Percentiles rank a stretch among this genome's conserved stretches.
Evolutionary conservation across 1,139 yeast genomes (phyloP).

Genomic region (Pichiaceae sp.): DNA sequence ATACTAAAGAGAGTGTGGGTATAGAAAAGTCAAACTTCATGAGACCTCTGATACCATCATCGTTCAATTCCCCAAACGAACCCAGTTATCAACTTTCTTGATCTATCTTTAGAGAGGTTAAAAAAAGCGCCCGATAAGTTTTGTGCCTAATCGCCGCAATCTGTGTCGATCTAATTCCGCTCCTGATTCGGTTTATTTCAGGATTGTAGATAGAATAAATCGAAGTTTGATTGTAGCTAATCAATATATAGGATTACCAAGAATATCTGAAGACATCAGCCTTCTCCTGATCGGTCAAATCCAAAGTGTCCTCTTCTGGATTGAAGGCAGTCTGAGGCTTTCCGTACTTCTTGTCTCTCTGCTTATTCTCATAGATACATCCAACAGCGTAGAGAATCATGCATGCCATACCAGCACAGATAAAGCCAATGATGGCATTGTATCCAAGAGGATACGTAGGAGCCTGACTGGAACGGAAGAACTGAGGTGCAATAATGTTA

Average conservation of each 20-base stretch:
- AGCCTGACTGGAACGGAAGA: slow-evolving; percentile 32
- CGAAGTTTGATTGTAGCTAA: no score
- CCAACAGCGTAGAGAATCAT: slow-evolving; percentile 6
- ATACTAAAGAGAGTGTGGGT: no score
- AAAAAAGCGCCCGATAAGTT: no score
- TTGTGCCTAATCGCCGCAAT: not conserved
- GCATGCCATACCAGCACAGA: slow-evolving; percentile 5
- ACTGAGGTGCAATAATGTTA: slow-evolving; percentile 62
- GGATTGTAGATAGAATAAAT: no score
- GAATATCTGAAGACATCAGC: no score
- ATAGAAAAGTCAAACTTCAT: no score
- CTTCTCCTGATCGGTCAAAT: slow-evolving; percentile 39
- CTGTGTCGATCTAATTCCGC: no score
- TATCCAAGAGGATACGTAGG: slow-evolving; percentile 32
- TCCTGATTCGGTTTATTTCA: no score
- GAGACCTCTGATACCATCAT: not conserved
- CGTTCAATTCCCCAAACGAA: not conserved
- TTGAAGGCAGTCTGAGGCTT: not conserved
- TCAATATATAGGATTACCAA: no score
- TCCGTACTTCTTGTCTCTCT: slow-evolving; percentile 18
- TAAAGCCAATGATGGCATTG: slow-evolving; percentile 11
- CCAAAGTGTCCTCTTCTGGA: slow-evolving; percentile 11
- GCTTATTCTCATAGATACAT: slow-evolving; percentile 11
- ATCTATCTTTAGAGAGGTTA: not conserved
- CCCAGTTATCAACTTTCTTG: not conserved